Evolutionary conservation across 331 rosid species (phyloP), one percentile per base, ranked within the genome.

Genomic region (Phaseolus coccineus): DNA sequence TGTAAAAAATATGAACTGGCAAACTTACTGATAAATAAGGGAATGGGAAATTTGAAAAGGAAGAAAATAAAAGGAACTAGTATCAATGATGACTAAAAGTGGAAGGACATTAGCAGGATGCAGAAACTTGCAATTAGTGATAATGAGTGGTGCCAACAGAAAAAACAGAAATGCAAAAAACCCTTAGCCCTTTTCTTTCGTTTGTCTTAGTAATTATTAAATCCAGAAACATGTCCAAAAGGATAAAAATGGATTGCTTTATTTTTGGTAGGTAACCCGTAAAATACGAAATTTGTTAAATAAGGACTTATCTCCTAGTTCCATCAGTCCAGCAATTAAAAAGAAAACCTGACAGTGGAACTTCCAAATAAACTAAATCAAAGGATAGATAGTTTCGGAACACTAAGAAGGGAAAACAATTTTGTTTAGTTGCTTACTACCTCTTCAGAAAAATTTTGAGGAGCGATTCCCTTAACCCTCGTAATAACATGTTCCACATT

Each of bases 371-470:
- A 53, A 55, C 25, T 37, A 68, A 64, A 77, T 22, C 25, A 67
- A 19, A 57, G 7, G 27, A 42, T 8, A 57, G 44, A 31, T 16
- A 57, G 30, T 56, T 53, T 30, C 24, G 30, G 58, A 68, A 68
- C 42, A 42, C 15, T 11, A 12, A 68, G 44, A 55, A 55, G 27
- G 37, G 42, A 35, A 27, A 3, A 24, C 72, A 59, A 37, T 42
- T 44, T 62, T 31, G 69, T 63, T 70, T 42, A 31, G 76, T 46
- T 72, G 67, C 83, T 83, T 73, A 91, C 97, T 73, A 95, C 99
- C 92, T 96, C 98, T 77, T 96, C 99, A 5, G 93, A 91, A 71
- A 84, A 88, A 86, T 82, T 91, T 78, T 96, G 99, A 1, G 98
- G 99, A 79, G 98, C 89, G 52, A 93, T 91, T 78, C 85, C 89